Conservation (phyloP, 2,329 filamentous ascomycete genomes). For the Fusarium caatingaense region DNA sequence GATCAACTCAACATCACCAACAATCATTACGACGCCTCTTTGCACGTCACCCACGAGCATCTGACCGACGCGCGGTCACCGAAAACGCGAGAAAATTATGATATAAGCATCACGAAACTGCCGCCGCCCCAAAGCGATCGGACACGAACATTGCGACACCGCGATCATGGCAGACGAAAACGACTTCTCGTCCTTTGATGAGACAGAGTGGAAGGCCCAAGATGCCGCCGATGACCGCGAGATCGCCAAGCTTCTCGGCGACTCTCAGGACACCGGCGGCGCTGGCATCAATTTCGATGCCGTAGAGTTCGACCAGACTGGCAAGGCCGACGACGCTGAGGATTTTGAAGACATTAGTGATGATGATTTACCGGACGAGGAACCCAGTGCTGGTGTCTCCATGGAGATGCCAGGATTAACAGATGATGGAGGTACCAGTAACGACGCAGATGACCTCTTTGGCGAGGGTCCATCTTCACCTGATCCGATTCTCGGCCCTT, state of each 20-base stretch:
- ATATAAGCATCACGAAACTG: constrained; percentile 36
- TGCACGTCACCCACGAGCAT: constrained; percentile 7
- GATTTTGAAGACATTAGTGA: constrained; percentile 94
- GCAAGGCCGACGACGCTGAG: constrained; percentile 92
- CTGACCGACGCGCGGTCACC: constrained; percentile 12
- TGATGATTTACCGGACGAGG: constrained; percentile 87
- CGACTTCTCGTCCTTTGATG: constrained; percentile 52
- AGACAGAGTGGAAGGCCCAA: constrained; percentile 55
- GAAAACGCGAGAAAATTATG: constrained; percentile 41
- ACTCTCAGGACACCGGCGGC: constrained; percentile 55
- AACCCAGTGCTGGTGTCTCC: constrained; percentile 57
- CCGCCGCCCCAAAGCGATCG: constrained; percentile 42
- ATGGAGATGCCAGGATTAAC: constrained; percentile 65
- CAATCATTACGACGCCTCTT: constrained; percentile 5
- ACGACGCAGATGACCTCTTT: constrained; percentile 75
- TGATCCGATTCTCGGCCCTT: constrained; percentile 55
- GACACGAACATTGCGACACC: constrained; percentile 40
- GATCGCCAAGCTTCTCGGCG: constrained; percentile 59
- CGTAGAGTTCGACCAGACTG: constrained; percentile 68
- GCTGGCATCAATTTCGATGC: constrained; percentile 57
- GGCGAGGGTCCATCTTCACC: constrained; percentile 69
- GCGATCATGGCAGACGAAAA: constrained; percentile 50
- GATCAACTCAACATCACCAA: constrained; percentile 41
- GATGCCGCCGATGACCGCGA: constrained; percentile 62
- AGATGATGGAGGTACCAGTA: constrained; percentile 69